phyloP scores from a whole-genome alignment of 2,329 filamentous ascomycete species.

The Tolypocladium cylindrosporum region DNA sequence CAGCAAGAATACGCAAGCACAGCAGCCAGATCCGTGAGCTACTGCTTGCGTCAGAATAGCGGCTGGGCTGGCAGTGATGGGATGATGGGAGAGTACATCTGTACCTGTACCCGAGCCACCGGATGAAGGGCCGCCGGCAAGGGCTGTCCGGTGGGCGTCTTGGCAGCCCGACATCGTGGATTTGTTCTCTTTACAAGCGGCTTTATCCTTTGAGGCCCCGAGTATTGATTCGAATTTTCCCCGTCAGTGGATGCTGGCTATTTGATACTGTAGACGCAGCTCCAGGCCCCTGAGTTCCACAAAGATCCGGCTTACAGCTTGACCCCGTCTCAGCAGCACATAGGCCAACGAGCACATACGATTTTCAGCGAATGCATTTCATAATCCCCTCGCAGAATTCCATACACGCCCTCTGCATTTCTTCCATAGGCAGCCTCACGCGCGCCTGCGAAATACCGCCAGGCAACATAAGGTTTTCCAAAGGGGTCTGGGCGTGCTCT shows the following conservation, averaged over 20 bases:
- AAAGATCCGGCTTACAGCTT: neutral
- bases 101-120: neutral
- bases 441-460: neutral
- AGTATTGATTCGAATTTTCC: no score
- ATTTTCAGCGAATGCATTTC: neutral
- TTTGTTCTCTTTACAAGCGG: neutral
- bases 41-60: neutral
- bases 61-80: neutral
- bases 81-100: neutral
- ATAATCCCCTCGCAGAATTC: neutral
- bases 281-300: neutral
- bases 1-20: neutral
- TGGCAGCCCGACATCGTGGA: neutral
- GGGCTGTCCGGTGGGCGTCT: neutral
- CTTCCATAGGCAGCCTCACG: neutral
- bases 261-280: neutral
- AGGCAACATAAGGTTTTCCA: neutral
- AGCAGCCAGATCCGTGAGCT: neutral
- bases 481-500: neutral
- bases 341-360: neutral
- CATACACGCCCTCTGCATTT: no score
- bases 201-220: no score
- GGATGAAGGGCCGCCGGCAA: neutral
- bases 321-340: neutral
- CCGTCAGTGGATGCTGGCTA: neutral